Percentiles rank a stretch among this genome's conserved stretches.
These are phyloP conservation scores for Porphyrellus cyaneotinctus DNA, from an alignment of 768 basidiomycete species.

Conservation along the genomic window DNA sequence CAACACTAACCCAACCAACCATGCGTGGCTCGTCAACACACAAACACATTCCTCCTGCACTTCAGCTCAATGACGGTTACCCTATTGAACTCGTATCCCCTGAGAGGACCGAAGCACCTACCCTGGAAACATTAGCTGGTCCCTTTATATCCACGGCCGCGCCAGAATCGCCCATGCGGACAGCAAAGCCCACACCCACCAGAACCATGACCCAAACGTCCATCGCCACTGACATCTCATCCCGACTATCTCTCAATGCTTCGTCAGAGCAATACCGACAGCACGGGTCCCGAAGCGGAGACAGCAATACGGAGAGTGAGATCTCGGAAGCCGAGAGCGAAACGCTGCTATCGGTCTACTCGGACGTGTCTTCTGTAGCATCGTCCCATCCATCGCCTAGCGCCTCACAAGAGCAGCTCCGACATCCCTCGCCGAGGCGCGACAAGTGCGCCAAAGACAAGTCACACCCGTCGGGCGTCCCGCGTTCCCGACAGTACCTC, in stretches of 20 bases:
- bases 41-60: slow-evolving; percentile 26
- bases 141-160: slow-evolving; percentile 53
- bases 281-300: slow-evolving; percentile 19
- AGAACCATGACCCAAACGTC: slow-evolving; percentile 12
- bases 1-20: slow-evolving; percentile 8
- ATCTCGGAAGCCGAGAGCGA: slow-evolving; percentile 34
- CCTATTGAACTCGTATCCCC: slow-evolving; percentile 19
- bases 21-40: slow-evolving; percentile 8
- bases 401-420: slow-evolving; percentile 29
- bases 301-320: slow-evolving; percentile 30
- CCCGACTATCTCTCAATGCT: slow-evolving; percentile 28
- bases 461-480: slow-evolving; percentile 34
- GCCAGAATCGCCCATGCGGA: slow-evolving; percentile 36
- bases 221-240: slow-evolving; percentile 14
- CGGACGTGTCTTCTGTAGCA: slow-evolving; percentile 33
- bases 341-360: slow-evolving; percentile 26
- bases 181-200: slow-evolving; percentile 15
- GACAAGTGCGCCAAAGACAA: slow-evolving; percentile 26
- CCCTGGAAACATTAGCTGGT: slow-evolving; percentile 44
- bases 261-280: slow-evolving; percentile 24
- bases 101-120: slow-evolving; percentile 9
- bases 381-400: slow-evolving; percentile 32
- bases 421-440: slow-evolving; percentile 13
- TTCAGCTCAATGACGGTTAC: slow-evolving; percentile 25
- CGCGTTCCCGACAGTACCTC: slow-evolving; percentile 56